Evolutionary conservation across 768 basidiomycete genomes (phyloP).

Genomic region (Lentinula lateritia): DNA sequence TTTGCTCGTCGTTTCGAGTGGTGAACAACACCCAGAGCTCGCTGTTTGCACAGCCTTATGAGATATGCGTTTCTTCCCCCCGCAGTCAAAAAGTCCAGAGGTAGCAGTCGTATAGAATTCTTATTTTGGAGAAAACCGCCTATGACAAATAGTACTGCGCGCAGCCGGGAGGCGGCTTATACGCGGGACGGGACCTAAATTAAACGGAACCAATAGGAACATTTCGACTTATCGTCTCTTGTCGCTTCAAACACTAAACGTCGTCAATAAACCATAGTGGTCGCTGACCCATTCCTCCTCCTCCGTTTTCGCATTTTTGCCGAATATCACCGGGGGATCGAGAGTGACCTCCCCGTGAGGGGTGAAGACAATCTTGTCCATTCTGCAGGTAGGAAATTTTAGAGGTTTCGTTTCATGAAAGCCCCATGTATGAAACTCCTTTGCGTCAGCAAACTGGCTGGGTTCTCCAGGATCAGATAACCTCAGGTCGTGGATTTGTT

Average conservation of each 20-base stretch:
- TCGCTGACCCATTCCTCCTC: conserved; percentile 56
- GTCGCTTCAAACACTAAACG: conserved; percentile 9
- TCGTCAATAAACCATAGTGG: conserved; percentile 55
- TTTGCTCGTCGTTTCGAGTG: neutral
- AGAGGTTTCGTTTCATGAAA: conserved; percentile 41
- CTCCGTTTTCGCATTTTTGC: conserved; percentile 42
- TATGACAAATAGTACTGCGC: neutral
- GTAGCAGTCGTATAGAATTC: too few species aligned
- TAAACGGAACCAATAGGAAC: neutral
- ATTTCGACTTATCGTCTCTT: neutral
- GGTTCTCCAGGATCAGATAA: conserved; percentile 57
- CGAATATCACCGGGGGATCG: conserved; percentile 49
- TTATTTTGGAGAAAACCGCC: too few species aligned
- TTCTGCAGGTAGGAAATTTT: conserved; percentile 43
- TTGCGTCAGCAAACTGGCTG: conserved; percentile 31
- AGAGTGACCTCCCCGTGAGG: conserved; percentile 44
- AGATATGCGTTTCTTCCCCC: neutral
- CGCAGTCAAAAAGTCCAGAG: neutral
- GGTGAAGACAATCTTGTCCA: conserved; percentile 66
- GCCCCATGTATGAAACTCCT: conserved; percentile 63
- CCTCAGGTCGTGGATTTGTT: conserved; percentile 34
- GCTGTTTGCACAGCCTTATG: neutral
- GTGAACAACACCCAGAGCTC: neutral
- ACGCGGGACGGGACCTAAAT: neutral
- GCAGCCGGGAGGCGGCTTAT: too few species aligned